phyloP scores from a whole-genome alignment of 768 basidiomycete genomes.

The Suillus paluster region DNA sequence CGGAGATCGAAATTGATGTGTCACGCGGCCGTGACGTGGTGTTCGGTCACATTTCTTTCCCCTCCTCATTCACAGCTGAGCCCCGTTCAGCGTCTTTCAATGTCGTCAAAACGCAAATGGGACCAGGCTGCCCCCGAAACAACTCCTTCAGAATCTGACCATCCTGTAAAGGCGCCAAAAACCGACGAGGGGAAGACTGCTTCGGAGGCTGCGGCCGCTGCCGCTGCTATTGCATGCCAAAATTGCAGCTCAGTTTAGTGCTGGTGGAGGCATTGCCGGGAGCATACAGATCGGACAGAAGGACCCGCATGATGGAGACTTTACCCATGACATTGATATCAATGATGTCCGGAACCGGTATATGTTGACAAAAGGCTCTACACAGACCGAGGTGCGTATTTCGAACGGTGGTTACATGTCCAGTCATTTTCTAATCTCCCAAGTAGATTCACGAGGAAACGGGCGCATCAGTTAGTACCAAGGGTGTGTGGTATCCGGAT shows the following conservation, averaged over 20 bases:
- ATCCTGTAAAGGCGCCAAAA: constrained; percentile 50
- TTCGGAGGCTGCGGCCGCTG: constrained; percentile 67
- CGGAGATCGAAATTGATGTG: constrained; percentile 24
- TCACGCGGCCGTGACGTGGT: constrained; percentile 16
- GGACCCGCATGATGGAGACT: constrained; percentile 80
- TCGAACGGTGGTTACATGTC: not conserved
- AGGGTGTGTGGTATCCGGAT: constrained; percentile 97
- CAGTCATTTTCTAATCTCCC: constrained; percentile 10
- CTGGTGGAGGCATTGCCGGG: constrained; percentile 42
- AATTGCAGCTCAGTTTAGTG: constrained; percentile 86
- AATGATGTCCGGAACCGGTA: constrained; percentile 96
- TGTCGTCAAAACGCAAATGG: constrained; percentile 85
- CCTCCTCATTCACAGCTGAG: constrained; percentile 3
- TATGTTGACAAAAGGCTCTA: constrained; percentile 89
- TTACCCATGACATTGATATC: constrained; percentile 92
- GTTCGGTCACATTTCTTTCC: constrained; percentile 8
- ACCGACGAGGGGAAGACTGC: constrained; percentile 56
- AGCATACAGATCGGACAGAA: constrained; percentile 50
- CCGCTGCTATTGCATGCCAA: constrained; percentile 92
- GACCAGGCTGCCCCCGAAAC: constrained; percentile 63
- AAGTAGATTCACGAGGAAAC: constrained; percentile 88
- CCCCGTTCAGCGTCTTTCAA: constrained; percentile 22
- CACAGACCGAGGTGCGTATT: constrained; percentile 81
- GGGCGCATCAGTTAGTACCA: constrained; percentile 90
- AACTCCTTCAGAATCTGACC: constrained; percentile 42